Evolutionary conservation across 2,329 filamentous ascomycete genomes (phyloP), one percentile per base, ranked within the genome.

Genomic region (Pleomassaria siparia): DNA sequence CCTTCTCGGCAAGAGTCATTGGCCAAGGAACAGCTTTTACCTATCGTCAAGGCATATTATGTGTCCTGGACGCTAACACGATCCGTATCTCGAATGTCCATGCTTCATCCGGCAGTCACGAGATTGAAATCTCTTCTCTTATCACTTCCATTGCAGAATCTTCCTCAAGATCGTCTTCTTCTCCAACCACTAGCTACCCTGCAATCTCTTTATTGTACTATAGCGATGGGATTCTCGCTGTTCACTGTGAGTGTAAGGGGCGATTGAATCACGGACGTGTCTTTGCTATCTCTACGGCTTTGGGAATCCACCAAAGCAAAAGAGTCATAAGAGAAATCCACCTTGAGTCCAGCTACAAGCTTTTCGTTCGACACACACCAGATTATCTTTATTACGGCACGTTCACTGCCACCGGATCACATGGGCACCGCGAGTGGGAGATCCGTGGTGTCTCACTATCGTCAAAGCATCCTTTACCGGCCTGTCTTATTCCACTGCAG

Each of bases 341-440:
- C 16, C 42, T 67, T 2, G 53, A 51, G 24, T 55, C 55, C 8
- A 13, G 78, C 77, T 21, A 74, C 22, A 83, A 80, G 50, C 69
- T 90, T 1, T 88, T 90, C 63, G 85, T 87, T 2, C 80, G 87
- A 9, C 86, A 89, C 51, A 82, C 83, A 49, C 58, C 66, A 1
- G 60, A 76, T 1, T 84, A 81, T 62, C 73, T 91, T 2, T 86
- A 85, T 59, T 87, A 82, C 55, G 87, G 86, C 4, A 85, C 83
- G 0, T 81, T 84, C 63, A 83, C 80, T 0, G 76, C 77, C 6
- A 61, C 72, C 3, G 78, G 76, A 4, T 66, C 72, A 2, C 78
- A 83, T 56, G 82, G 80, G 0, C 76, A 80, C 52, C 78, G 76
- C 25, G 80, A 83, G 62, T 91, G 88, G 88, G 56, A 62, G n/a